Conservation (phyloP, 2,329 filamentous ascomycete genomes). For the Apiospora koreana region DNA sequence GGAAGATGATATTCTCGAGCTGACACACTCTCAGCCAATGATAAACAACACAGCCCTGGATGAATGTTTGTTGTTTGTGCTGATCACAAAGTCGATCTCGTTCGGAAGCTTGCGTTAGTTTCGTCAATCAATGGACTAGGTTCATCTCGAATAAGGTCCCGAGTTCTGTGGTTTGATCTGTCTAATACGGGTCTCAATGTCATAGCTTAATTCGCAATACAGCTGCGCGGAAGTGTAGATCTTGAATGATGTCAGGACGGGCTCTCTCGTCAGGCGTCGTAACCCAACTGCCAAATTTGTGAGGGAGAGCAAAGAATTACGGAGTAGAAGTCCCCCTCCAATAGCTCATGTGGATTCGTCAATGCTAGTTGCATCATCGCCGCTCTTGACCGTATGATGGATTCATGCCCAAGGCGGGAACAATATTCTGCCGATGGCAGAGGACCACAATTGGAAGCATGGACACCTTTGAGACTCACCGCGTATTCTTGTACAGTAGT, state of each 20-base stretch:
- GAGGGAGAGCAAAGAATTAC: too few relatives aligned
- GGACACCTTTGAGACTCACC: neutral
- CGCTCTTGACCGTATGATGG: neutral
- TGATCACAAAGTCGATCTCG: neutral
- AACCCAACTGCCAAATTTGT: neutral
- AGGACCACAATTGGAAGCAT: conserved; percentile 3
- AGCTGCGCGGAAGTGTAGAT: neutral
- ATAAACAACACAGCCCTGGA: neutral
- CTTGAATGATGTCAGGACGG: neutral
- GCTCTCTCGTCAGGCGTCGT: neutral
- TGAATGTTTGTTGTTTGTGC: neutral
- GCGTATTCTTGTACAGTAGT: neutral
- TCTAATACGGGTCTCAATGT: neutral
- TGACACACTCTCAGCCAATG: neutral
- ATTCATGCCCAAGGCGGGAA: conserved; percentile 6
- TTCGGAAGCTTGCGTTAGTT: neutral
- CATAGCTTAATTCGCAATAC: neutral
- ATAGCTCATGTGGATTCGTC: neutral
- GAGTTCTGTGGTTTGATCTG: neutral
- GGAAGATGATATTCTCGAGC: neutral
- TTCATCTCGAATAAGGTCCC: neutral
- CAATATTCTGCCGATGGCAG: conserved; percentile 2
- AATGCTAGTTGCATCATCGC: neutral
- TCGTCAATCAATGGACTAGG: neutral
- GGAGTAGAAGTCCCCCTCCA: neutral